Percentiles rank a stretch among this genome's conserved stretches.
These are phyloP conservation scores for Cadophora malorum DNA, from an alignment of 2,329 filamentous ascomycete species.

Conservation along the genomic window DNA sequence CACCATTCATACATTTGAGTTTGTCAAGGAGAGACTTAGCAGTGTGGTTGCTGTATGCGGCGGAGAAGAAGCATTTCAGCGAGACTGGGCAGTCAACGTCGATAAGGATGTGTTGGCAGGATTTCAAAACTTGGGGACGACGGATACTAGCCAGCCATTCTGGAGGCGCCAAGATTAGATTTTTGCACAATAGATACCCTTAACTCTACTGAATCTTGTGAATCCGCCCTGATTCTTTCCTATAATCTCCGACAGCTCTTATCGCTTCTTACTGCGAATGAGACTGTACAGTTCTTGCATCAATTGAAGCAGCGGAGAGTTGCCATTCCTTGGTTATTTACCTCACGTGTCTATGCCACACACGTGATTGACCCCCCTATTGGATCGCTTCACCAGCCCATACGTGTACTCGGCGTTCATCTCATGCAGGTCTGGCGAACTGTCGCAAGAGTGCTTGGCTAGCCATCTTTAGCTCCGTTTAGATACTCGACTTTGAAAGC, in stretches of 20 bases:
- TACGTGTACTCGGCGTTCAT: neutral
- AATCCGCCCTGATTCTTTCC: neutral
- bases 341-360: neutral
- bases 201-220: neutral
- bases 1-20: conserved; percentile 66
- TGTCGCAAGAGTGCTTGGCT: neutral
- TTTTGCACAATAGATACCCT: neutral
- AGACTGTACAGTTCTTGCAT: too few species aligned
- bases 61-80: conserved; percentile 69
- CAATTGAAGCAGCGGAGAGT: too few species aligned
- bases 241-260: neutral
- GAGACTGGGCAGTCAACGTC: conserved; percentile 75
- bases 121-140: conserved; percentile 57
- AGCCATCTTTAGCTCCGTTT: neutral
- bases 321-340: neutral
- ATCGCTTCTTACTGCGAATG: neutral
- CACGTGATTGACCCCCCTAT: neutral
- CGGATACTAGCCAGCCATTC: conserved; percentile 18
- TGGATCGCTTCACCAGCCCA: conserved; percentile 8
- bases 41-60: conserved; percentile 65
- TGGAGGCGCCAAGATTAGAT: conserved; percentile 11
- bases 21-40: conserved; percentile 67
- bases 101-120: conserved; percentile 72
- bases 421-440: conserved; percentile 1
- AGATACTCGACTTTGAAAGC: neutral